Conservation (phyloP, 768 basidiomycete species). For the Macrolepiota fuliginosa region DNA sequence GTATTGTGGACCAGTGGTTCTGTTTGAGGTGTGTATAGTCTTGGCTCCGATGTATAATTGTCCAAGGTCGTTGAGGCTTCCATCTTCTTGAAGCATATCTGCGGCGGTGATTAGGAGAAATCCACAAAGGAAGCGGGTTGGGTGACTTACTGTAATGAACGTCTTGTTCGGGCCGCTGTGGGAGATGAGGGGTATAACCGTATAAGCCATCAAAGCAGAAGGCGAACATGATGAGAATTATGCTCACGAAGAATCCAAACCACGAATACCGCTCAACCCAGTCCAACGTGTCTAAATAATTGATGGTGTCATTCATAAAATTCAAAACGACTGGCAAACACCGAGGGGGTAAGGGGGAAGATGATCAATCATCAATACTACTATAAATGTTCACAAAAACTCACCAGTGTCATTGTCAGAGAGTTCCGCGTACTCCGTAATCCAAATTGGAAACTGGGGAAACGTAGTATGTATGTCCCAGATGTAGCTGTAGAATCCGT, state of each 20-base stretch:
- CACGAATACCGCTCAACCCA: conserved; percentile 66
- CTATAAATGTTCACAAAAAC: conserved; percentile 3
- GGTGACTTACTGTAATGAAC: conserved; percentile 38
- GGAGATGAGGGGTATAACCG: not conserved
- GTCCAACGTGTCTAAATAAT: conserved; percentile 50
- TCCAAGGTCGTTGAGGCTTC: conserved; percentile 43
- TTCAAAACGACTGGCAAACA: conserved; percentile 39
- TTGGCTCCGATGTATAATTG: conserved; percentile 45
- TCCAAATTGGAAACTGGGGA: conserved; percentile 54
- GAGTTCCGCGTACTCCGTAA: conserved; percentile 63
- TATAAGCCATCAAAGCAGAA: conserved; percentile 1
- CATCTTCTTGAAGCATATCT: conserved; percentile 45
- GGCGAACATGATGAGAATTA: conserved; percentile 10
- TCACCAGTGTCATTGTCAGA: conserved; percentile 41
- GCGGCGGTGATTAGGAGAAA: conserved; percentile 2
- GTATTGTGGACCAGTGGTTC: conserved; percentile 28
- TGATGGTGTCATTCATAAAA: conserved; percentile 58
- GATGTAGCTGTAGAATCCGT: conserved; percentile 53
- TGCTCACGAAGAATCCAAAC: conserved; percentile 52
- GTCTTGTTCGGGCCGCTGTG: conserved; percentile 38
- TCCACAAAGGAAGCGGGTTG: not conserved
- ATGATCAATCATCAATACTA: not conserved
- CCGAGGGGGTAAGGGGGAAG: not conserved
- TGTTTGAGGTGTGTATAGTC: conserved; percentile 38
- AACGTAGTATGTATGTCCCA: conserved; percentile 50